These are phyloP conservation scores for Dipteronia sinensis DNA, from an alignment of 345 rosid species.

Conservation along the genomic window DNA sequence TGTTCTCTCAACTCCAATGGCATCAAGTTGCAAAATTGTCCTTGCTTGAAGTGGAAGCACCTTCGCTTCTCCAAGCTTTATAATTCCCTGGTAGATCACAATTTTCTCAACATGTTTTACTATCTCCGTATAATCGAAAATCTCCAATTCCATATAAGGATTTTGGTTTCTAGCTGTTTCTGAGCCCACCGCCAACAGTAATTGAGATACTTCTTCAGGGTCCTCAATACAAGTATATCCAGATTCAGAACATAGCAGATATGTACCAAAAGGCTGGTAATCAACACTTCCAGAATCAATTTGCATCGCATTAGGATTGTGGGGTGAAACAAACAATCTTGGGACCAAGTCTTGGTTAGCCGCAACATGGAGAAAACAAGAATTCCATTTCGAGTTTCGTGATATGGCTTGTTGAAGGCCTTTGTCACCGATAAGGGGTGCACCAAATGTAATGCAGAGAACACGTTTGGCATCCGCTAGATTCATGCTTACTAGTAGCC, in stretches of 20 bases:
- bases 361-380: slow-evolving; percentile 61
- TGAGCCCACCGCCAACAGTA: slow-evolving; percentile 27
- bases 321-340: slow-evolving; percentile 26
- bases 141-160: slow-evolving; percentile 18
- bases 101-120: slow-evolving; percentile 13
- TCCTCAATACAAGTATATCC: slow-evolving; percentile 52
- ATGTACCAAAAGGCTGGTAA: slow-evolving; percentile 62
- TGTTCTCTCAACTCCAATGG: slow-evolving; percentile 29
- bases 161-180: slow-evolving; percentile 6
- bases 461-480: slow-evolving; percentile 27
- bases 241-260: slow-evolving; percentile 40
- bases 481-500: slow-evolving; percentile 48
- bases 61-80: neutral
- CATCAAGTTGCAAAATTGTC: slow-evolving; percentile 31
- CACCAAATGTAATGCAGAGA: slow-evolving; percentile 75
- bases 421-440: slow-evolving; percentile 52
- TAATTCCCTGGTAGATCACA: slow-evolving; percentile 22
- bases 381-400: slow-evolving; percentile 35
- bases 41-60: slow-evolving; percentile 20
- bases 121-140: slow-evolving; percentile 18
- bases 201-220: slow-evolving; percentile 36
- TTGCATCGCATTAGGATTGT: too few species aligned
- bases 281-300: neutral
- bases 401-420: slow-evolving; percentile 39
- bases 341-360: slow-evolving; percentile 41